A percentile compares a stretch with the other conserved stretches of the same genome.
Evolutionary conservation across 768 basidiomycete species (phyloP).

Genomic region (Tylopilus sp.): DNA sequence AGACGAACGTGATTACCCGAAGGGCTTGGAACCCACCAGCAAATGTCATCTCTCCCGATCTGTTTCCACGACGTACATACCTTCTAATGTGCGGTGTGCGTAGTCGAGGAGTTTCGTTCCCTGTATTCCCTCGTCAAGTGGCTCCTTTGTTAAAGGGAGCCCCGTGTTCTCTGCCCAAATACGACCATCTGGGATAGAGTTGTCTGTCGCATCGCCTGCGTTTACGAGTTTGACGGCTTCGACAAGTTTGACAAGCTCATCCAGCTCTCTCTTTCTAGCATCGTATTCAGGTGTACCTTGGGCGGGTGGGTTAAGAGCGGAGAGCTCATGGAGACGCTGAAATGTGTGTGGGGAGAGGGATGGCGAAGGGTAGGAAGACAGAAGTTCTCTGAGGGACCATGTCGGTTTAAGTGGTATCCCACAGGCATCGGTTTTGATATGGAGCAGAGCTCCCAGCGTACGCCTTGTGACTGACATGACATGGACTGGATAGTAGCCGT

Average conservation of each 20-base stretch:
- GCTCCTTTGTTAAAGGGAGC: constrained; percentile 25
- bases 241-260: constrained; percentile 71
- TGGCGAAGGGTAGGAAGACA: constrained; percentile 76
- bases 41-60: constrained; percentile 25
- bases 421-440: constrained; percentile 45
- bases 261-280: constrained; percentile 54
- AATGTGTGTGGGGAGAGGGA: constrained; percentile 55
- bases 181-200: constrained; percentile 38
- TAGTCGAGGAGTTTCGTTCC: constrained; percentile 48
- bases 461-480: constrained; percentile 11
- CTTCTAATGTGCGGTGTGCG: constrained; percentile 45
- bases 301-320: constrained; percentile 67
- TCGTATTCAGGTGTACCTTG: constrained; percentile 52
- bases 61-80: constrained; percentile 62
- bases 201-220: constrained; percentile 26
- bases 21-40: constrained; percentile 5
- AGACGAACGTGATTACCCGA: background rate
- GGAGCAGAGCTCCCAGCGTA: background rate
- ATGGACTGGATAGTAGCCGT: constrained; percentile 1
- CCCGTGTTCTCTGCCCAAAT: constrained; percentile 40
- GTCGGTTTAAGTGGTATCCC: constrained; percentile 66
- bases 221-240: constrained; percentile 75
- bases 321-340: constrained; percentile 62
- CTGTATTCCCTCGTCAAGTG: constrained; percentile 24
- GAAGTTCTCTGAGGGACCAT: constrained; percentile 76